phyloP scores from a whole-genome alignment of 2,329 filamentous ascomycete species.

The Penicillium sp. region DNA sequence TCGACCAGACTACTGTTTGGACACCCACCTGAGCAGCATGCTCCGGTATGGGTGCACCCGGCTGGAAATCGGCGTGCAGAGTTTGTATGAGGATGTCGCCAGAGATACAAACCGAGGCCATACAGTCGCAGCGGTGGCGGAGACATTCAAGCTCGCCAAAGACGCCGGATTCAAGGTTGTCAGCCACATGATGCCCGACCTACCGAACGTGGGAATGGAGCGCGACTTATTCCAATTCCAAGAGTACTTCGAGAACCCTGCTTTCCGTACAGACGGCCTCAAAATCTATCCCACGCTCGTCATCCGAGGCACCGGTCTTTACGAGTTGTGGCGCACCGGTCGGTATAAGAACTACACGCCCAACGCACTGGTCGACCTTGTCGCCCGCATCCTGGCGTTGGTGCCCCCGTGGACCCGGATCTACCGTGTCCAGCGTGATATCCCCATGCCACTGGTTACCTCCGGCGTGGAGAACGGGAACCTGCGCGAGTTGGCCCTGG shows the following conservation, averaged over 20 bases:
- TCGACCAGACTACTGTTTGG: constrained; percentile 90
- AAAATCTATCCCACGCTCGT: constrained; percentile 98
- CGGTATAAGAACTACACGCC: constrained; percentile 98
- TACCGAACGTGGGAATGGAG: constrained; percentile 98
- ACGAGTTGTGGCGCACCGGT: constrained; percentile 95
- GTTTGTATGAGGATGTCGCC: constrained; percentile 96
- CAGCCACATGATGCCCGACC: constrained; percentile 98
- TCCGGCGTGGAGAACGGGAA: constrained; percentile 98
- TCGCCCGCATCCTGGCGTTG: constrained; percentile 90
- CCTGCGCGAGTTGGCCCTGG: constrained; percentile 83
- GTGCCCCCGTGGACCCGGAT: constrained; percentile 98
- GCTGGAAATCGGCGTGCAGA: constrained; percentile 92
- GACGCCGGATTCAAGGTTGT: constrained; percentile 99
- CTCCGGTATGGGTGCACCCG: constrained; percentile 95
- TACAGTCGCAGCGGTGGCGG: constrained; percentile 89
- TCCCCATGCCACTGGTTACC: constrained; percentile 99
- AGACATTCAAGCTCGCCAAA: constrained; percentile 96
- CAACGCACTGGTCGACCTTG: constrained; percentile 91
- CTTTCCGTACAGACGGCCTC: constrained; percentile 90
- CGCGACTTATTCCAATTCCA: constrained; percentile 94
- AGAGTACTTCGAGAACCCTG: constrained; percentile 96
- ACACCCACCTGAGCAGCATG: constrained; percentile 94
- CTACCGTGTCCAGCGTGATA: constrained; percentile 96
- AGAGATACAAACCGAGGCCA: constrained; percentile 95
- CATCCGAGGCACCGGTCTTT: constrained; percentile 91